Evolutionary conservation across 805 yeast species (phyloP).

Genomic region (Ogataea allantospora): DNA sequence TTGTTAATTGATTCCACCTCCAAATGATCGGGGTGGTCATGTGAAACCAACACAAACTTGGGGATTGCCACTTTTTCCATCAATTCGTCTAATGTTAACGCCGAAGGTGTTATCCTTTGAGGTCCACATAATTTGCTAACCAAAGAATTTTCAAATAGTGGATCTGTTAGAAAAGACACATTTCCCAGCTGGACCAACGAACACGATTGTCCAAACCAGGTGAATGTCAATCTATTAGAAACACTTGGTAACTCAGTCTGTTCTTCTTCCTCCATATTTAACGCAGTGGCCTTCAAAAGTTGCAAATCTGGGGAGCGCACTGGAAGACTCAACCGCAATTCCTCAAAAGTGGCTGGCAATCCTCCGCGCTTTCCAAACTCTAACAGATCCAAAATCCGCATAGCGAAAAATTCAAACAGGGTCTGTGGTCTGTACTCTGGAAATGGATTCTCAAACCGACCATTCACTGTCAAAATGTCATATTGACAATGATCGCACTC

Average conservation of each 20-base stretch:
- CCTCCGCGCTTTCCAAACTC: constrained; percentile 60
- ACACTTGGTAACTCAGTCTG: constrained; percentile 33
- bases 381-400: constrained; percentile 69
- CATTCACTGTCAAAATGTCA: constrained; percentile 54
- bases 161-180: constrained; percentile 81
- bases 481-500: constrained; percentile 30
- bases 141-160: constrained; percentile 67
- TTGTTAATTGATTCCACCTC: constrained; percentile 58
- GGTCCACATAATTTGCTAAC: constrained; percentile 73
- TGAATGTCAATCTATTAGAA: constrained; percentile 55
- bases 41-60: constrained; percentile 77
- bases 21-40: constrained; percentile 94
- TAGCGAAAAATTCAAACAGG: constrained; percentile 74
- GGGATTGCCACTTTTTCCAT: constrained; percentile 45
- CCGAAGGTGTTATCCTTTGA: constrained; percentile 75
- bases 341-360: constrained; percentile 46
- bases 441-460: constrained; percentile 89
- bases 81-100: constrained; percentile 61
- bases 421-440: constrained; percentile 89
- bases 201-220: constrained; percentile 96
- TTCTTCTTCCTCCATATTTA: constrained; percentile 14
- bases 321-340: constrained; percentile 59
- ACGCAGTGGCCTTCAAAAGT: constrained; percentile 30
- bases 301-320: constrained; percentile 55
- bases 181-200: constrained; percentile 68